Base-by-base conservation (phyloP, 805 yeast genomes). In the Isabelozyma rhagii region DNA sequence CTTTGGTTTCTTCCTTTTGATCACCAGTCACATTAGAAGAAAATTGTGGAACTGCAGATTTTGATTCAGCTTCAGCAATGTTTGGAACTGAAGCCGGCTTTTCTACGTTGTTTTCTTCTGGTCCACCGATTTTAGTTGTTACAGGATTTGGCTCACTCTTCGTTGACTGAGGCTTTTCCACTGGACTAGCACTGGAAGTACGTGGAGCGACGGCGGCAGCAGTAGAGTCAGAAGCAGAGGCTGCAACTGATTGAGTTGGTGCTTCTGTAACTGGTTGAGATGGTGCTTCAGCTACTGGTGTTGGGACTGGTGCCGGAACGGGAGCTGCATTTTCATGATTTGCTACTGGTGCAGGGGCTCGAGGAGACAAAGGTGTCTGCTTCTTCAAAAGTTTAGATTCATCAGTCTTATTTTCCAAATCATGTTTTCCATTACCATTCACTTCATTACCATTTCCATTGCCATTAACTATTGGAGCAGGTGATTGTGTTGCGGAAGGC, bases 351-450 rank as follows among this genome's bases (percentile, higher is more conserved):
- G 45, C 39, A 8, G 46, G 18, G 8, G 44, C 21, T n/a, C 43
- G 48, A 15, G 47, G 36, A 43, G 48, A 47, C 21, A 41, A 39
- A 13, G 52, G 50, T 28, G 63, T 58, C 4, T 64, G 52, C 45
- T 63, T 62, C 52, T 71, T 64, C 39, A 58, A 43, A n/a, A 55
- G 53, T 51, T 63, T 60, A 15, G 61, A 44, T 44, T 71, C 75
- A n/a, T 52, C 49, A 9, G 45, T 13, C 52, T 70, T 71, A 11
- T 70, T 75, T 3, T 74, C 78, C 49, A 74, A 64, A 29, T 71
- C 75, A 39, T 67, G 72, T 49, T 74, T 74, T 28, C 45, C 45
- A 31, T 43, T 43, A 43, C 25, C 15, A 17, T 15, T 15, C n/a
- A 18, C 43, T 13, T 28, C 27, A 47, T 21, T 21, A 21, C 5